Evolutionary conservation across 306 rosid species (phyloP), one percentile per base, ranked within the genome.

Genomic region (Cucumis melo): DNA sequence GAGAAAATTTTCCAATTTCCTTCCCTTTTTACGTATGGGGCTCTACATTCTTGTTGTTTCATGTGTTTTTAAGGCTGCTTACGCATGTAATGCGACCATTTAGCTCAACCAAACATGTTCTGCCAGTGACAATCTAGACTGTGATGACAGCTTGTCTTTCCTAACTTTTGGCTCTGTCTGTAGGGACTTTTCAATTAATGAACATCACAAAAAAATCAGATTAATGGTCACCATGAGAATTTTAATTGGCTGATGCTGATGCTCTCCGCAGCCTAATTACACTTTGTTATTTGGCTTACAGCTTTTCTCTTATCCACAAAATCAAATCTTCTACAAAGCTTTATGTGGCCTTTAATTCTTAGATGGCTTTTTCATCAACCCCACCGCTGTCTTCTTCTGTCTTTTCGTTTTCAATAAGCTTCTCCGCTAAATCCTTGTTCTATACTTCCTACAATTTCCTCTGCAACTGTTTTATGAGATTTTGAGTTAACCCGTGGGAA

Each of bases 341-440:
- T 89, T 89, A 73, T 87, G 90, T 92, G 98, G 96, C 78, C 58
- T 83, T 77, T 59, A 78, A 74, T 59, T 65, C 60, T 74, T 65
- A 66, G 78, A n/a, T 54, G 27, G 39, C 64, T 39, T 27, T 27
- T 16, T 71, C 23, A 7, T 46, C 71, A 7, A 5, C 16, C 84
- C 70, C 59, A 74, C 72, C 62, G 65, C 42, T 10, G 70, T 68
- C 72, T 55, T 41, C 75, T 75, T 80, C 32, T 57, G 16, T 15
- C 7, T 36, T 60, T 80, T 68, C 51, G 55, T 24, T 41, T 20
- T 78, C 63, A 54, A 3, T 38, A 21, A 27, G 41, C 75, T 51
- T 19, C 56, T 65, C 59, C 41, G 39, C 76, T 71, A 9, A 71
- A 71, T 14, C 24, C 50, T 14, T 48, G 54, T 80, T 79, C 71